Evolutionary conservation across 306 rosid genomes (phyloP), one percentile per base, ranked within the genome.

Genomic region (Quercus alba): DNA sequence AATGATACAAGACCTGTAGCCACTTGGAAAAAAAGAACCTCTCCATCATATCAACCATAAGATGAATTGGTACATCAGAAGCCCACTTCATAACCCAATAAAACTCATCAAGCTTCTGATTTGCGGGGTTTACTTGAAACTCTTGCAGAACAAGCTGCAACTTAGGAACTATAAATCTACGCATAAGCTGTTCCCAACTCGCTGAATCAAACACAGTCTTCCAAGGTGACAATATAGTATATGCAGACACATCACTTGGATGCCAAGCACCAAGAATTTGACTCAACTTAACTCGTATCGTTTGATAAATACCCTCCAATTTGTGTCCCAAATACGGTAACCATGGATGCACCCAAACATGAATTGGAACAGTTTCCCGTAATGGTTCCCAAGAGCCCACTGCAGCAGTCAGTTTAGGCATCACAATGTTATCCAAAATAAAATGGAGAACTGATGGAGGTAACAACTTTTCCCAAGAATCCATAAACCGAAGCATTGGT

Each of bases 321-420:
- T 87, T 93, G 87, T 87, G 84, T 49, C 97, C 98, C 77, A 95
- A 79, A 83, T 88, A 72, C 10, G 92, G 98, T 33, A 95, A 86
- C 99, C 99, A 95, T 41, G 99, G 98, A 86, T 95, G 99, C 77
- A 95, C 93, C 99, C 98, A 95, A 12, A 90, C 90, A 78, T 93
- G 99, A 77, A 93, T 93, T 72, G 97, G 97, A 86, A 95, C 89
- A 58, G 97, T 90, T 83, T 95, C 97, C 33, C 85, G 97, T 75
- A 89, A 97, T 13, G 98, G 99, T 78, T 95, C 98, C 98, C 99
- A 95, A 38, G 90, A 77, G 72, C 90, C 94, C 26, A 93, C 99
- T 5, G 97, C 99, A 77, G 75, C 87, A 75, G 86, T 84, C 79
- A 95, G 62, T 86, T 95, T 95, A 8, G 99, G 99, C 90, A 91